These are phyloP conservation scores for Jamesozyma spencerorum DNA, from an alignment of 805 yeast genomes.

Conservation along the genomic window DNA sequence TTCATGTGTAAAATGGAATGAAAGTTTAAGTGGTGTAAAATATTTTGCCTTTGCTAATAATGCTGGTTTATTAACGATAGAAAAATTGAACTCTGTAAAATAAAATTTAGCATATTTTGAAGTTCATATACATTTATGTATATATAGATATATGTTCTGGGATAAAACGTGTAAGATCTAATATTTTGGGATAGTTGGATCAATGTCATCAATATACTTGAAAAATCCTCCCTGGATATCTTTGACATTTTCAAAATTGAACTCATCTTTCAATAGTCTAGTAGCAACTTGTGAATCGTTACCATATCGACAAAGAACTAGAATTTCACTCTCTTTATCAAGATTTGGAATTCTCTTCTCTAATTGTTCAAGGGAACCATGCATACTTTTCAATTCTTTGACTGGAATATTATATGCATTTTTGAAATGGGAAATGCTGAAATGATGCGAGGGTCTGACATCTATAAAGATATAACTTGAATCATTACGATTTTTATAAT, in stretches of 20 bases:
- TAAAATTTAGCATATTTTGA: too few species aligned
- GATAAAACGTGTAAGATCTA: too few species aligned
- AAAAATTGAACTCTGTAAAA: constrained; percentile 21
- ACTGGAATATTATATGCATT: constrained; percentile 57
- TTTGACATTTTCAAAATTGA: constrained; percentile 40
- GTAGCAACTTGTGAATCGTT: constrained; percentile 84
- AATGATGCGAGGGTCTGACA: constrained; percentile 77
- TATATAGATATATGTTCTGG: too few species aligned
- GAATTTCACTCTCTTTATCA: constrained; percentile 29
- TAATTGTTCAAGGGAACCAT: constrained; percentile 23
- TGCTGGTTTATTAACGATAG: constrained; percentile 28
- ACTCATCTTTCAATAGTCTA: constrained; percentile 40
- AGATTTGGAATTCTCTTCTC: constrained; percentile 21
- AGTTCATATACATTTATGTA: too few species aligned
- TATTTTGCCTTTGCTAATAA: constrained; percentile 34
- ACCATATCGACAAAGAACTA: constrained; percentile 77
- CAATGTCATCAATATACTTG: constrained; percentile 56
- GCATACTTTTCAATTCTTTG: constrained; percentile 33
- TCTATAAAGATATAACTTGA: constrained; percentile 42
- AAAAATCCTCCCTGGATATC: constrained; percentile 76
- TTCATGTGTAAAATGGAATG: constrained; percentile 51
- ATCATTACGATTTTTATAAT: constrained; percentile 18
- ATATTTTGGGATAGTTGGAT: constrained; percentile 54
- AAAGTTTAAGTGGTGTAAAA: constrained; percentile 34
- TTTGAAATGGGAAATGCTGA: constrained; percentile 51